Evolutionary conservation across 2,329 filamentous ascomycete genomes (phyloP), one percentile per base, ranked within the genome.

Genomic region (Ascosphaera aggregata): DNA sequence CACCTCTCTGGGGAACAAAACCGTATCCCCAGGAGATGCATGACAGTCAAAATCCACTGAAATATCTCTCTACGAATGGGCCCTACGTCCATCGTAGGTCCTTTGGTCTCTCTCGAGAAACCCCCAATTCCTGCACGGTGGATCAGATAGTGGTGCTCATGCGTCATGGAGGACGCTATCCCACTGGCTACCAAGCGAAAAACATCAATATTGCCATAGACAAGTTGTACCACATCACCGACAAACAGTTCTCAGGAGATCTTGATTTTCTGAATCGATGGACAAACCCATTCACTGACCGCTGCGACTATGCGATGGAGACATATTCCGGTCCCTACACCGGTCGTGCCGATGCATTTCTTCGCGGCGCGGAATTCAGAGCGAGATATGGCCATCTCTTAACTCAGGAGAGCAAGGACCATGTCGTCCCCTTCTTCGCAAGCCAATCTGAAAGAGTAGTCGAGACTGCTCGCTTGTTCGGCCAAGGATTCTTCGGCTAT

Each of bases 401-500:
- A 7, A 11, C 5, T 27, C 22, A 27, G 11, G 11, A 27, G 5
- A 27, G 7, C 5, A 27, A 5, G 11, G 5, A 27, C 11, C 22
- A n/a, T n/a, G n/a, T n/a, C n/a, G n/a, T n/a, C n/a, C n/a, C 48
- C 2, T 36, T 50, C 3, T 49, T 44, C 40, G 39, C 42, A 2
- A 43, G 43, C 31, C 47, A 43, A 9, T 46, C 43, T 13, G 42
- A 45, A 27, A 43, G 48, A 3, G 41, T 50, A 8, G 43, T 50
- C 13, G 41, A 47, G 22, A 47, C 47, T 3, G 47, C 48, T 18
- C 43, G 46, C 13, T 43, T 44, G 19, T 49, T 49, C 31, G 48
- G 44, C 2, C 42, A 49, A 35, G 47, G 48, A 3, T 50, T 49
- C 31, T 44, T 50, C 9, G 46, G 46, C 3, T 45, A 44, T 18